Percentiles rank a stretch among this genome's conserved stretches.
These are phyloP conservation scores for Colletotrichum sp. DNA, from an alignment of 2,329 filamentous ascomycete species.

Conservation along the genomic window DNA sequence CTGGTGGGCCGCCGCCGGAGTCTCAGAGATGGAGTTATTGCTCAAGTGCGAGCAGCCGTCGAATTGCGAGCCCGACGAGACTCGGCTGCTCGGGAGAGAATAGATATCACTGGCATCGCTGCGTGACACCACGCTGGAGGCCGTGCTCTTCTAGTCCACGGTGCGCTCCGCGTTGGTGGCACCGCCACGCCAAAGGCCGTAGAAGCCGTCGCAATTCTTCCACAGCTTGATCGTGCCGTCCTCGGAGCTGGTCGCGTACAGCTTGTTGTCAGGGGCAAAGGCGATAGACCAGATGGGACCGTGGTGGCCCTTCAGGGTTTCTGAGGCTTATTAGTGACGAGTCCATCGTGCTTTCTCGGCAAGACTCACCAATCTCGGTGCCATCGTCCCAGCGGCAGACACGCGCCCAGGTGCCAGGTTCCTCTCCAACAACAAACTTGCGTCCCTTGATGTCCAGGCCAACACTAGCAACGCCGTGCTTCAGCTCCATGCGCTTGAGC, in stretches of 20 bases:
- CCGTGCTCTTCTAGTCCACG: slow-evolving; percentile 18
- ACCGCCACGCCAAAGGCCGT: slow-evolving; percentile 68
- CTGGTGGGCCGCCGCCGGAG: slow-evolving; percentile 9
- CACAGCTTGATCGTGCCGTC: slow-evolving; percentile 97
- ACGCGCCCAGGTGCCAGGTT: slow-evolving; percentile 94
- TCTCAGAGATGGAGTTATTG: slow-evolving; percentile 9
- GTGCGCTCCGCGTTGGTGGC: slow-evolving; percentile 13
- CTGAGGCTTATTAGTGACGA: slow-evolving; percentile 44
- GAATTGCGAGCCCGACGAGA: slow-evolving; percentile 5
- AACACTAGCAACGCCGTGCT: slow-evolving; percentile 89
- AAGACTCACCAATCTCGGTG: slow-evolving; percentile 72
- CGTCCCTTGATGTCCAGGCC: slow-evolving; percentile 82
- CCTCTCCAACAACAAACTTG: slow-evolving; percentile 88
- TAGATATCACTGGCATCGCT: not conserved
- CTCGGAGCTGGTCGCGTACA: slow-evolving; percentile 96
- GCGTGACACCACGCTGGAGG: slow-evolving; percentile 13
- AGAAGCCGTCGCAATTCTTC: slow-evolving; percentile 72
- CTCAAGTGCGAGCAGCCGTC: slow-evolving; percentile 7
- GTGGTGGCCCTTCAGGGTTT: slow-evolving; percentile 95
- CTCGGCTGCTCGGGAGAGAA: slow-evolving; percentile 12
- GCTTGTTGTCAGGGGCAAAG: slow-evolving; percentile 93
- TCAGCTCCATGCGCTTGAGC: slow-evolving; percentile 80
- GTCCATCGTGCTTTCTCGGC: accelerated
- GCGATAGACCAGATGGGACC: slow-evolving; percentile 96
- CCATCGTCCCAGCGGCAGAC: slow-evolving; percentile 89